Conservation (phyloP, 2,329 filamentous ascomycete genomes). For the Phialocephala sp. region DNA sequence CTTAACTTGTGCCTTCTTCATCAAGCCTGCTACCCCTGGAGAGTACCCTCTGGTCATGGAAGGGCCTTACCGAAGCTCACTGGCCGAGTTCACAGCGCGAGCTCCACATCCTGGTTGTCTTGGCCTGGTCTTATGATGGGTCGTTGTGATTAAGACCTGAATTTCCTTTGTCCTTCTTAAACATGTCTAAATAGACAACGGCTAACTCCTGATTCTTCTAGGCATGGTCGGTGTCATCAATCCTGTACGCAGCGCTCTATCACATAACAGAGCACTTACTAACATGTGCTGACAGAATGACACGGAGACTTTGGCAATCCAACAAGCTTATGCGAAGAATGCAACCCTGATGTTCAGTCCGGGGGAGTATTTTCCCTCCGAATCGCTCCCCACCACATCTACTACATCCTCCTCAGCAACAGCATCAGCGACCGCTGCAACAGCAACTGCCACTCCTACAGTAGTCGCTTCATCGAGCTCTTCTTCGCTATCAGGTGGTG, state of each 20-base stretch:
- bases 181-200: too few species aligned
- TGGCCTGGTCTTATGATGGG: too few species aligned
- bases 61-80: too few species aligned
- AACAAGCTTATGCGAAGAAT: slow-evolving; percentile 32
- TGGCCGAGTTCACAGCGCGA: too few species aligned
- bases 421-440: slow-evolving; percentile 14
- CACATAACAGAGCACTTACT: background rate
- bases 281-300: slow-evolving; percentile 28
- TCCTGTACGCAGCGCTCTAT: slow-evolving; percentile 51
- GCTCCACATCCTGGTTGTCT: too few species aligned
- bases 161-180: too few species aligned
- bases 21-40: too few species aligned
- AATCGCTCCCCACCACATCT: slow-evolving; percentile 23
- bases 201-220: background rate
- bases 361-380: slow-evolving; percentile 34
- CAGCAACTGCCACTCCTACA: slow-evolving; percentile 12
- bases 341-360: slow-evolving; percentile 32
- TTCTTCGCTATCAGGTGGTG: slow-evolving; percentile 29
- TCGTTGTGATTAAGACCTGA: too few species aligned
- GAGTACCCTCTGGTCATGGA: too few species aligned
- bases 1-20: background rate
- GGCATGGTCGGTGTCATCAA: slow-evolving; percentile 83
- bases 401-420: slow-evolving; percentile 22
- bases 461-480: slow-evolving; percentile 1
- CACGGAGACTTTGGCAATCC: slow-evolving; percentile 34